A percentile compares a stretch with the other conserved stretches of the same genome.
Evolutionary conservation across 768 basidiomycete genomes (phyloP).

Genomic region (Tricholoma sp.): DNA sequence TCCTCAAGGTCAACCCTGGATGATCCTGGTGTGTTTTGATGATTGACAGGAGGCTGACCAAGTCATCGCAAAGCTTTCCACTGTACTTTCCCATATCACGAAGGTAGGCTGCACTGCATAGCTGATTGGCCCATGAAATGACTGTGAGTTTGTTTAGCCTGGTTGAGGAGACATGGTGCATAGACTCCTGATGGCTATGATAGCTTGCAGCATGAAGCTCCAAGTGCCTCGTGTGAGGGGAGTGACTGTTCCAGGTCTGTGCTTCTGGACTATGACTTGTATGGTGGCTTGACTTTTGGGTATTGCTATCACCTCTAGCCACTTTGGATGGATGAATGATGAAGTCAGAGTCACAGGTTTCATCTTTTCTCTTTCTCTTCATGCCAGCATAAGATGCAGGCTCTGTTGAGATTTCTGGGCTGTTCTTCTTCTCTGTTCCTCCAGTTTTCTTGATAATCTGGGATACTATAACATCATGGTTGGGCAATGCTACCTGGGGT

Average conservation of each 20-base stretch:
- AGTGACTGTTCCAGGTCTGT: neutral
- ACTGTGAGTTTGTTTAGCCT: neutral
- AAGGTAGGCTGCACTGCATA: conserved; percentile 12
- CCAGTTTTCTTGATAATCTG: neutral
- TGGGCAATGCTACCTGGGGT: neutral
- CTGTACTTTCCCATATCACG: conserved; percentile 14
- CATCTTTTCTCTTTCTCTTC: neutral
- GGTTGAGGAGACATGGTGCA: neutral
- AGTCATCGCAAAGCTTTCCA: conserved; percentile 10
- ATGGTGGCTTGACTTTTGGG: neutral
- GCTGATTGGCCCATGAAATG: conserved; percentile 16
- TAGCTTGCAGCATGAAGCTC: neutral
- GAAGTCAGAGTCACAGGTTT: neutral
- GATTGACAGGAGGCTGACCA: conserved; percentile 10
- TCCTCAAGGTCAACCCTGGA: conserved; percentile 11
- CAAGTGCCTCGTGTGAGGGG: neutral
- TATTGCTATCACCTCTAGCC: neutral
- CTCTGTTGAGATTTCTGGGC: neutral
- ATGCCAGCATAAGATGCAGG: neutral
- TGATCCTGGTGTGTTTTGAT: conserved; percentile 10
- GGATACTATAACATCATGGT: neutral
- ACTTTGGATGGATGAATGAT: neutral
- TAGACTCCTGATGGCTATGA: neutral
- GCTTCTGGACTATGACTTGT: neutral
- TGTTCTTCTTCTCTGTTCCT: neutral